Percentiles rank a stretch among this genome's conserved stretches.
Evolutionary conservation across 305 asterid species (phyloP).

Genomic region (Solanum chacoense): DNA sequence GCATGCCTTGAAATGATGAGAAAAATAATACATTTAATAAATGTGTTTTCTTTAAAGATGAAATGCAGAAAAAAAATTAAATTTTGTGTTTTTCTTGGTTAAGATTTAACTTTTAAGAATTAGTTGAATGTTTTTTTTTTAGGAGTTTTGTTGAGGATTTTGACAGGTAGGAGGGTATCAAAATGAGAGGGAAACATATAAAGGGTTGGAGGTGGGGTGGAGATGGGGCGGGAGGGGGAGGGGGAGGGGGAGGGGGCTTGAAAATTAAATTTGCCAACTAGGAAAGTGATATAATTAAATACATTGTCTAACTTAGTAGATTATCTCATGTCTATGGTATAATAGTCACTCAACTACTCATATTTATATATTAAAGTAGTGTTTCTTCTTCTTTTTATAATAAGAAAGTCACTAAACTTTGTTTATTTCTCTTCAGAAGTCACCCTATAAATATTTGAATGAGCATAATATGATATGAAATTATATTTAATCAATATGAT

Average conservation of each 20-base stretch:
- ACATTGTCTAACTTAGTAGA: neutral
- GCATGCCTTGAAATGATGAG: neutral
- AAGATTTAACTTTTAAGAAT: neutral
- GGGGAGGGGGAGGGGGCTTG: no score
- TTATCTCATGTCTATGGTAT: neutral
- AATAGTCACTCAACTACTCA: neutral
- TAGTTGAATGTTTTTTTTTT: neutral
- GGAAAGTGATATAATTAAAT: neutral
- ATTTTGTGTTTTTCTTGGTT: neutral
- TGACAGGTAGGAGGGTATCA: neutral
- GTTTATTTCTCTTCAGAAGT: neutral
- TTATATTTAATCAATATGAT: neutral
- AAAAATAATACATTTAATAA: neutral
- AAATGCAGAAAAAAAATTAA: neutral
- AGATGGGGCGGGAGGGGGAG: neutral
- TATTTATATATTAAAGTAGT: neutral
- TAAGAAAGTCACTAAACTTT: neutral
- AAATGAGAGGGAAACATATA: neutral
- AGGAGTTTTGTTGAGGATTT: neutral
- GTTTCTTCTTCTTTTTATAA: neutral
- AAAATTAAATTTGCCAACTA: neutral
- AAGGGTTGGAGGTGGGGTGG: neutral
- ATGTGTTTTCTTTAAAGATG: neutral
- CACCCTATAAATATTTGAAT: neutral
- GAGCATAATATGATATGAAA: neutral